Percentiles rank a stretch among this genome's conserved stretches.
These are phyloP conservation scores for Arachnopeziza araneosa DNA, from an alignment of 2,329 filamentous ascomycete species.

Conservation along the genomic window DNA sequence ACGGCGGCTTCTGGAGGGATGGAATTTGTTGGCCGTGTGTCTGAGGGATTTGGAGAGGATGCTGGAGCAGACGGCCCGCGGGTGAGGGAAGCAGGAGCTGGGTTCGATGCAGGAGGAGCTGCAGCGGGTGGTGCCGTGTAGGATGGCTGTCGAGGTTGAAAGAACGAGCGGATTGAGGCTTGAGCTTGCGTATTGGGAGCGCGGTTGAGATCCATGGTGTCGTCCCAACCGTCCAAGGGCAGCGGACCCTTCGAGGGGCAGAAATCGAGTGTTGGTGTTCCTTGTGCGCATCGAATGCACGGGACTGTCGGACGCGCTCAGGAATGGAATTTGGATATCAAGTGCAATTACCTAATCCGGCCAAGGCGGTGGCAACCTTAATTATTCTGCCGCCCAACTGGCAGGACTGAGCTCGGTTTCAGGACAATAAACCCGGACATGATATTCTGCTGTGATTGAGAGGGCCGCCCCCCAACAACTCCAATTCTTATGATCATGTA, in stretches of 20 bases:
- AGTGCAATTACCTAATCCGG: slow-evolving; percentile 2
- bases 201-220: background rate
- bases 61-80: background rate
- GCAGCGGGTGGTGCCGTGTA: slow-evolving; percentile 37
- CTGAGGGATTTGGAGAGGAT: background rate
- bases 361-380: background rate
- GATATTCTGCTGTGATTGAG: background rate
- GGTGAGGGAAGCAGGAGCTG: background rate
- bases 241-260: background rate
- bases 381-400: background rate
- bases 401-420: slow-evolving; percentile 17
- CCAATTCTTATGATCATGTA: slow-evolving; percentile 12
- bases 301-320: background rate
- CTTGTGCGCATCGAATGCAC: background rate
- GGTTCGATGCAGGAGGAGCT: slow-evolving; percentile 7
- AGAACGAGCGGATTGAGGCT: slow-evolving; percentile 59
- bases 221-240: background rate
- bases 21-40: slow-evolving; percentile 3
- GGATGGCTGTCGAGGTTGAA: slow-evolving; percentile 43
- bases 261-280: background rate
- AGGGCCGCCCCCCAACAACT: slow-evolving; percentile 5
- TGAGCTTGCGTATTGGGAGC: slow-evolving; percentile 30
- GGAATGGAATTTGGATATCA: background rate
- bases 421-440: slow-evolving; percentile 12
- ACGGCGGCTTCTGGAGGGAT: slow-evolving; percentile 45